Evolutionary conservation across 78 protist genomes (phyloP).

Genomic region (Creolimax fragrantissima): DNA sequence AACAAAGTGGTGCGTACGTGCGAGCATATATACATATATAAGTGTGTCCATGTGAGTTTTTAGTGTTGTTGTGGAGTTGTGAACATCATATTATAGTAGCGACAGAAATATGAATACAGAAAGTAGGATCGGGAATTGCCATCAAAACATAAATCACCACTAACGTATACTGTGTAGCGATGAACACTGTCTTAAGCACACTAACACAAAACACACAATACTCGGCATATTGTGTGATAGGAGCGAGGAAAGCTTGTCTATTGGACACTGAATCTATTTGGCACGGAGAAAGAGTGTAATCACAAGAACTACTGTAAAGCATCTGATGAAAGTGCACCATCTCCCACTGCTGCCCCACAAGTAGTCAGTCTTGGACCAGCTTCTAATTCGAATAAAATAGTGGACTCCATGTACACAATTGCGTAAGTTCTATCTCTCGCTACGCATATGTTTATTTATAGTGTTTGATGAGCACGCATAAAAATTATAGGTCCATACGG

Average conservation of each 20-base stretch:
- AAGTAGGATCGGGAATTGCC: neutral
- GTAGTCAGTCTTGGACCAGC: too few relatives aligned
- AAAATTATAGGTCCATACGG: too few relatives aligned
- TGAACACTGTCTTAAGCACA: too few relatives aligned
- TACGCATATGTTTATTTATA: too few relatives aligned
- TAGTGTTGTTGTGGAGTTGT: neutral
- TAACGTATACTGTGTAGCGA: too few relatives aligned
- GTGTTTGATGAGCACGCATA: too few relatives aligned
- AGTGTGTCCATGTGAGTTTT: neutral
- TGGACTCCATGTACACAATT: too few relatives aligned
- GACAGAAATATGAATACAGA: neutral
- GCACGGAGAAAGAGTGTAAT: neutral
- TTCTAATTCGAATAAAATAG: too few relatives aligned
- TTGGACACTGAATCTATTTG: neutral
- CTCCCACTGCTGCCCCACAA: neutral
- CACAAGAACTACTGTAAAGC: neutral
- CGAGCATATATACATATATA: neutral
- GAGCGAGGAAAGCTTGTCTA: neutral
- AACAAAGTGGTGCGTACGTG: too few relatives aligned
- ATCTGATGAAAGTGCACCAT: neutral
- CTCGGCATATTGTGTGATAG: too few relatives aligned
- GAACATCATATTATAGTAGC: neutral
- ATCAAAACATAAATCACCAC: neutral
- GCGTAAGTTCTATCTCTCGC: too few relatives aligned
- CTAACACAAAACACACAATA: too few relatives aligned